Percentiles rank a stretch among this genome's conserved stretches.
Conservation (phyloP, 345 rosid species). For the Excoecaria cochinchinensis region DNA sequence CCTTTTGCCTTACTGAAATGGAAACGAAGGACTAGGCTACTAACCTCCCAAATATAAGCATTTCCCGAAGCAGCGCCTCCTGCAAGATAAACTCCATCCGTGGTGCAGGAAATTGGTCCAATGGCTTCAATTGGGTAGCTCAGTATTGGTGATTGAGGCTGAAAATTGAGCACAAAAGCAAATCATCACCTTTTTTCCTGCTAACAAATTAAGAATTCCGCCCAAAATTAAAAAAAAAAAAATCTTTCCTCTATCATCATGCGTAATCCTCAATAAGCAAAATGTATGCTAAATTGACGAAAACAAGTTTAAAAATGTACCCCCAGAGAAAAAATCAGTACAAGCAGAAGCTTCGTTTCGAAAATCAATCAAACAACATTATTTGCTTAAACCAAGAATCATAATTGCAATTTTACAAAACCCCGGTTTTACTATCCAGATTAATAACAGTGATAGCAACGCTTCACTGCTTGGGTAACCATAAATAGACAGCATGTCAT, state of each 20-base stretch:
- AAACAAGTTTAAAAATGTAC: not conserved
- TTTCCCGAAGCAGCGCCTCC: slow-evolving; percentile 53
- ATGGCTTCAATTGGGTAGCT: slow-evolving; percentile 55
- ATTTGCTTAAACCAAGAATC: too few species aligned
- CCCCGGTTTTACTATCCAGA: not conserved
- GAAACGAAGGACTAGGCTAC: not conserved
- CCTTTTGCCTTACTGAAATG: not conserved
- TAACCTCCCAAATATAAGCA: slow-evolving; percentile 56
- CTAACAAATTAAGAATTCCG: not conserved
- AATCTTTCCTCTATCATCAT: not conserved
- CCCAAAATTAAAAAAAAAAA: not conserved
- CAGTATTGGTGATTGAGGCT: slow-evolving; percentile 44
- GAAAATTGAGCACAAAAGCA: slow-evolving; percentile 8
- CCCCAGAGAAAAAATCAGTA: too few species aligned
- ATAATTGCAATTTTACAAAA: not conserved
- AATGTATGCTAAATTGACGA: not conserved
- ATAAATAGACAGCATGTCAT: not conserved
- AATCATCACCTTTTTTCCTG: not conserved
- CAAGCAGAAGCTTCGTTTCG: not conserved
- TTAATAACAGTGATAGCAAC: not conserved
- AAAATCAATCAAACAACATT: not conserved
- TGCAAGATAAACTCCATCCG: slow-evolving; percentile 47
- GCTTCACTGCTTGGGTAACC: not conserved
- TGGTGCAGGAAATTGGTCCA: slow-evolving; percentile 46
- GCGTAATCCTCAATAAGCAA: not conserved